These are phyloP conservation scores for Tulasnella sp. DNA, from an alignment of 768 basidiomycete species.

Conservation along the genomic window DNA sequence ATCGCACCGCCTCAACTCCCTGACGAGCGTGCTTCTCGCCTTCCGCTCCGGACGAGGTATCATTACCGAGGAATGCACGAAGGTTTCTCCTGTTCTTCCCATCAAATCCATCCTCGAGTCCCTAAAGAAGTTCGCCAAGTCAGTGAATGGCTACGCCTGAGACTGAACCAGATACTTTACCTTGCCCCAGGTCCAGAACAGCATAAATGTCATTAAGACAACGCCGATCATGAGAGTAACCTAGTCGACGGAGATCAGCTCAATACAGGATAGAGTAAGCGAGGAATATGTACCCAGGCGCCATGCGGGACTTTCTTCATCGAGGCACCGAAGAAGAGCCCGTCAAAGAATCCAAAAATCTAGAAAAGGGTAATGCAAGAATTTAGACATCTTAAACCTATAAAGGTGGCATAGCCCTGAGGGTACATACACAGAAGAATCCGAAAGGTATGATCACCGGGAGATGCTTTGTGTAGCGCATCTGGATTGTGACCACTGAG, in stretches of 20 bases:
- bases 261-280: slow-evolving; percentile 20
- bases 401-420: no score
- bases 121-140: slow-evolving; percentile 19
- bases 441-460: slow-evolving; percentile 21
- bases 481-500: slow-evolving; percentile 24
- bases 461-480: slow-evolving; percentile 24
- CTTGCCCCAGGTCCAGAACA: slow-evolving; percentile 60
- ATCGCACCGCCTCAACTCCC: not conserved
- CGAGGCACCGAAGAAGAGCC: slow-evolving; percentile 53
- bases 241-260: no score
- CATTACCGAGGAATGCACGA: slow-evolving; percentile 40
- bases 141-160: no score
- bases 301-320: slow-evolving; percentile 51
- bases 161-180: slow-evolving; percentile 19
- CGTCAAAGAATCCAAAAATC: slow-evolving; percentile 54
- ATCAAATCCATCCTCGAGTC: slow-evolving; percentile 53
- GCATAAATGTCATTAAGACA: slow-evolving; percentile 32
- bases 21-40: slow-evolving; percentile 13
- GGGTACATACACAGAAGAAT: slow-evolving; percentile 22
- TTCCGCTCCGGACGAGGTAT: slow-evolving; percentile 19
- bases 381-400: no score
- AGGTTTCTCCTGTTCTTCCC: slow-evolving; percentile 44
- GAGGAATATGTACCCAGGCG: slow-evolving; percentile 56
- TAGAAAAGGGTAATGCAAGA: slow-evolving; percentile 17
- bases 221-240: no score